phyloP scores from a whole-genome alignment of 345 rosid species.

The Mercurialis annua region DNA sequence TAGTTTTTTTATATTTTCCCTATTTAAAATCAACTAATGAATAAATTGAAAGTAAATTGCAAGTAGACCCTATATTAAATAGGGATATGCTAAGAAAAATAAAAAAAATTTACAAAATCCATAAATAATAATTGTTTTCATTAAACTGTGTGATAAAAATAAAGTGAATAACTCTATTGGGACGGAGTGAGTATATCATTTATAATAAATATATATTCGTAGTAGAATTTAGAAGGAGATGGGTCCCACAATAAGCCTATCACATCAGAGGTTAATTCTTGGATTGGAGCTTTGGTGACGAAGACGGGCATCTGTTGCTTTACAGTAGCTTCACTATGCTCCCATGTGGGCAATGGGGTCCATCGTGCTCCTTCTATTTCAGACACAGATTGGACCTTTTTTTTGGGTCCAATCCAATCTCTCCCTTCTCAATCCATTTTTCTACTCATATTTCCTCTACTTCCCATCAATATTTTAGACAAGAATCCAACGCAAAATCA shows the following conservation, averaged over 20 bases:
- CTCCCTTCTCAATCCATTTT: not conserved
- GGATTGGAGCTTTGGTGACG: not conserved
- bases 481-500: too few relatives aligned
- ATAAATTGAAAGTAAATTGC: too few relatives aligned
- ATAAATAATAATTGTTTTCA: too few relatives aligned
- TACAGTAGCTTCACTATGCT: constrained; percentile 8
- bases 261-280: constrained; percentile 23
- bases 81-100: too few relatives aligned
- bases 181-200: too few relatives aligned
- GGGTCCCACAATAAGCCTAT: constrained; percentile 7
- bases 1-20: too few relatives aligned
- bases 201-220: not conserved
- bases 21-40: too few relatives aligned
- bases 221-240: not conserved
- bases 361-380: not conserved
- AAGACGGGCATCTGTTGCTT: constrained; percentile 1
- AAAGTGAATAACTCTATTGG: too few relatives aligned
- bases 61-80: too few relatives aligned
- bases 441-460: not conserved
- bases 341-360: constrained; percentile 30
- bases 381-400: constrained; percentile 31
- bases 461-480: too few relatives aligned
- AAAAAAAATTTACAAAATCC: too few relatives aligned
- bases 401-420: constrained; percentile 26
- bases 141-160: too few relatives aligned